phyloP scores from a whole-genome alignment of 768 basidiomycete genomes.

The Kwoniella europaea region DNA sequence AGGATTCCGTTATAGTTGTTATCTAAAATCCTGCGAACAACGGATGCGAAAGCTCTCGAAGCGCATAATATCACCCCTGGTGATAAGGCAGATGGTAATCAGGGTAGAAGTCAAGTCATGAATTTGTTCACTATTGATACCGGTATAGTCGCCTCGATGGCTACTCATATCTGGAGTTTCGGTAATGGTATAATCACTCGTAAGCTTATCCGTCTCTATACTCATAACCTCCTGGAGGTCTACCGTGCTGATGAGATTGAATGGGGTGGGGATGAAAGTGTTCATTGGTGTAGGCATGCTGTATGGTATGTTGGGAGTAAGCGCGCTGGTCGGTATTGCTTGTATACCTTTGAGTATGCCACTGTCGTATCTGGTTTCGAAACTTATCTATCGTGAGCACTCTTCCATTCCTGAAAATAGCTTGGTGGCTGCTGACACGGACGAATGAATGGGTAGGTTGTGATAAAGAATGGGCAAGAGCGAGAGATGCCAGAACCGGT shows the following conservation, averaged over 20 bases:
- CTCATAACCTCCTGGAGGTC: background rate
- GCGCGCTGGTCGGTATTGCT: constrained; percentile 49
- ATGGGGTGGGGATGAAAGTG: constrained; percentile 28
- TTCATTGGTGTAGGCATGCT: constrained; percentile 39
- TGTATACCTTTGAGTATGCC: constrained; percentile 43
- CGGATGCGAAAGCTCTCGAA: constrained; percentile 49
- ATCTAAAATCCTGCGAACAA: constrained; percentile 45
- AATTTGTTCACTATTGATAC: constrained; percentile 52
- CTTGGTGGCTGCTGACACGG: no score
- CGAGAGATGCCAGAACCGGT: constrained; percentile 42
- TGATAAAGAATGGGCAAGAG: constrained; percentile 44
- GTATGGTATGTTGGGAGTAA: constrained; percentile 47
- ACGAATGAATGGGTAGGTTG: no score
- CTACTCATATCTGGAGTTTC: constrained; percentile 34
- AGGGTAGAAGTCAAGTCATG: constrained; percentile 42
- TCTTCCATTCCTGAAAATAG: no score
- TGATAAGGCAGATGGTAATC: constrained; percentile 21
- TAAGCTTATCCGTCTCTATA: constrained; percentile 11
- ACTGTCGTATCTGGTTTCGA: constrained; percentile 29
- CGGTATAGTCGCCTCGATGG: constrained; percentile 39
- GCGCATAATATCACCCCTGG: constrained; percentile 34
- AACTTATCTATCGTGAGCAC: constrained; percentile 38
- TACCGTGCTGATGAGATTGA: background rate
- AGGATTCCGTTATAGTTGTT: constrained; percentile 35
- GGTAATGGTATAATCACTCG: constrained; percentile 37